A percentile compares a stretch with the other conserved stretches of the same genome.
Conservation (phyloP, 768 basidiomycete genomes). For the Pholiota conissans region DNA sequence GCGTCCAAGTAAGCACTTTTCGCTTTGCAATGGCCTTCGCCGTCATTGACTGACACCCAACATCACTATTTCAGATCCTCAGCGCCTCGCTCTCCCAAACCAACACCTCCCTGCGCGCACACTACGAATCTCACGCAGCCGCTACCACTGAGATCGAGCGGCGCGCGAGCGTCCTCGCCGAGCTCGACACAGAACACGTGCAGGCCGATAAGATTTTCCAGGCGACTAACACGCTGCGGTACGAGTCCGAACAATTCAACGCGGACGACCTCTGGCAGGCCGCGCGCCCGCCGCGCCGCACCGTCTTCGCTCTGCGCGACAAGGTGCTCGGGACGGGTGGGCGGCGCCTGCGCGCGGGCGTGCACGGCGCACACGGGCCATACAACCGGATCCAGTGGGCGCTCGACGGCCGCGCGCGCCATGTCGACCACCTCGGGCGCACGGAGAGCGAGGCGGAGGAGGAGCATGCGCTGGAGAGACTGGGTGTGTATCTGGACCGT, state of each 20-base stretch:
- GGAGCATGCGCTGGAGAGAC: neutral
- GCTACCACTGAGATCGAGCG: conserved; percentile 47
- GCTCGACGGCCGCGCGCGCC: conserved; percentile 57
- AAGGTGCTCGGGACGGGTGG: conserved; percentile 67
- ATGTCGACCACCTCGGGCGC: conserved; percentile 68
- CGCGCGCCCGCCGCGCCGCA: conserved; percentile 57
- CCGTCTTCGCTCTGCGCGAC: conserved; percentile 65
- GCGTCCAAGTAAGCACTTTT: conserved; percentile 47
- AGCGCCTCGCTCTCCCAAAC: conserved; percentile 52
- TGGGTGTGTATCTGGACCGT: neutral
- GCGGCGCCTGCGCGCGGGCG: conserved; percentile 45
- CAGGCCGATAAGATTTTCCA: conserved; percentile 56
- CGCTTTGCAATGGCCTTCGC: conserved; percentile 6
- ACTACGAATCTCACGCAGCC: conserved; percentile 54
- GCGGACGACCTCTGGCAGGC: conserved; percentile 68
- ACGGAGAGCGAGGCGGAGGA: conserved; percentile 69
- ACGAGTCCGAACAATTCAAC: conserved; percentile 71
- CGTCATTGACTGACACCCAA: neutral
- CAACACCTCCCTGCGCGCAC: conserved; percentile 55
- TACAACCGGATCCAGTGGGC: conserved; percentile 67
- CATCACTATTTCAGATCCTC: too few species aligned
- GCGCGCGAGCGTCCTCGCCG: conserved; percentile 46
- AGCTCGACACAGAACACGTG: conserved; percentile 49
- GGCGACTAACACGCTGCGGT: conserved; percentile 65
- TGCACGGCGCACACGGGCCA: conserved; percentile 56